Conservation (phyloP, 176 grass and related monocot genomes). For the Guadua angustifolia region DNA sequence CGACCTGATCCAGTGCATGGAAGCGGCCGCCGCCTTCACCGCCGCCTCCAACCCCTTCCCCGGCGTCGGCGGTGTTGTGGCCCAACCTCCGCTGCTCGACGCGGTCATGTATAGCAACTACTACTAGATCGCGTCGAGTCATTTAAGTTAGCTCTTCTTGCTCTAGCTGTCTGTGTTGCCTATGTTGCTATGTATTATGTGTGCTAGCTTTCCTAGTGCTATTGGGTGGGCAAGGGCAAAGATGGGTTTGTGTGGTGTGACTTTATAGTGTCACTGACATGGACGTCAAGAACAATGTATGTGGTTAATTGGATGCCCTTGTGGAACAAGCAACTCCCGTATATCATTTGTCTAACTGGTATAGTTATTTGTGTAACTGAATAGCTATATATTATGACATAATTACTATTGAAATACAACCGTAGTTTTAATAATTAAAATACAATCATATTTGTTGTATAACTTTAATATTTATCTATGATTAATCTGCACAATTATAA, state of each 20-base stretch:
- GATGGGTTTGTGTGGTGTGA: not conserved
- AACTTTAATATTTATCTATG: too few relatives aligned
- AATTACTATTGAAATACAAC: too few relatives aligned
- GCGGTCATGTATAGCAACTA: conserved; percentile 34
- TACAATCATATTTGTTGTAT: too few relatives aligned
- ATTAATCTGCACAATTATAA: too few relatives aligned
- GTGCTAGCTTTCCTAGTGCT: not conserved
- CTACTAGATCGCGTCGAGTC: not conserved
- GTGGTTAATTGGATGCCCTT: conserved; percentile 36
- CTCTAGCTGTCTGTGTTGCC: not conserved
- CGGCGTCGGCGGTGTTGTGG: not conserved
- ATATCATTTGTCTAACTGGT: not conserved
- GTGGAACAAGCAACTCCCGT: conserved; percentile 22
- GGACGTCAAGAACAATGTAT: conserved; percentile 33
- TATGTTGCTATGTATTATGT: not conserved
- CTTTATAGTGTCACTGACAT: conserved; percentile 36
- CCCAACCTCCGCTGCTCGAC: conserved; percentile 22
- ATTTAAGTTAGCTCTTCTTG: conserved; percentile 7
- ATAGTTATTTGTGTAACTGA: too few relatives aligned
- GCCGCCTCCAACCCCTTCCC: conserved; percentile 17
- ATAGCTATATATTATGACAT: too few relatives aligned
- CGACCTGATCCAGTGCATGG: conserved; percentile 41
- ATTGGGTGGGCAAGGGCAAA: conserved; percentile 44
- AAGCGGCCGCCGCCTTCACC: conserved; percentile 21
- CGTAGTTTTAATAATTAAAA: too few relatives aligned